These are phyloP conservation scores for Xylaria sp. DNA, from an alignment of 2,329 filamentous ascomycete species.

Conservation along the genomic window DNA sequence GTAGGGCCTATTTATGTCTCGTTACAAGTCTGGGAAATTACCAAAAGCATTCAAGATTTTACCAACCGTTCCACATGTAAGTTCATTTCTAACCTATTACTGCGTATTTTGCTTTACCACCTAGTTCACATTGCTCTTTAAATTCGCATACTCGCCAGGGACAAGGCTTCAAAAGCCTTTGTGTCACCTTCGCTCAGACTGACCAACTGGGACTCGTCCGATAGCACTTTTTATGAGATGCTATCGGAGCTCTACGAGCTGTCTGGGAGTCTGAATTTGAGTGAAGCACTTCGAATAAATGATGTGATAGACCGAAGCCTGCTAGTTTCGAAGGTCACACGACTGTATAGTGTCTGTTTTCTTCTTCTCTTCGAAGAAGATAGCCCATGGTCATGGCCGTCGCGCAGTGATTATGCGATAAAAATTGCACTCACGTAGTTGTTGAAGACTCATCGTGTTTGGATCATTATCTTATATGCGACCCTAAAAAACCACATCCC, in stretches of 20 bases:
- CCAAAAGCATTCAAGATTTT: constrained; percentile 98
- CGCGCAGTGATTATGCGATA: not conserved
- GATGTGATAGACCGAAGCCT: not conserved
- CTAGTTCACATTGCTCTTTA: not conserved
- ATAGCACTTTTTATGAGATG: not conserved
- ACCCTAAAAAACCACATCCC: not conserved
- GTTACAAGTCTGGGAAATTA: constrained; percentile 95
- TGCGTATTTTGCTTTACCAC: not conserved
- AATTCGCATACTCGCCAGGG: not conserved
- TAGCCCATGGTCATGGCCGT: not conserved
- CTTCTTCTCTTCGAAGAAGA: not conserved
- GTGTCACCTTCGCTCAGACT: not conserved
- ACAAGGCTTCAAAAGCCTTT: not conserved
- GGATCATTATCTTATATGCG: not conserved
- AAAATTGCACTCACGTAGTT: not conserved
- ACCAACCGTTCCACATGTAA: constrained; percentile 80
- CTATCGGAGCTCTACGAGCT: too few relatives aligned
- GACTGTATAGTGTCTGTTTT: not conserved
- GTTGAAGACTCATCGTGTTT: too few relatives aligned
- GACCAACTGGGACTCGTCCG: not conserved
- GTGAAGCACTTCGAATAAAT: not conserved
- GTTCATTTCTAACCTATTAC: constrained; percentile 1
- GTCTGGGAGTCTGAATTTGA: not conserved
- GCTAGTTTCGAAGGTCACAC: not conserved
- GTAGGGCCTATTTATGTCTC: constrained; percentile 74